Base-by-base conservation (phyloP, 2,329 filamentous ascomycete species). In the Colletotrichum sp. region DNA sequence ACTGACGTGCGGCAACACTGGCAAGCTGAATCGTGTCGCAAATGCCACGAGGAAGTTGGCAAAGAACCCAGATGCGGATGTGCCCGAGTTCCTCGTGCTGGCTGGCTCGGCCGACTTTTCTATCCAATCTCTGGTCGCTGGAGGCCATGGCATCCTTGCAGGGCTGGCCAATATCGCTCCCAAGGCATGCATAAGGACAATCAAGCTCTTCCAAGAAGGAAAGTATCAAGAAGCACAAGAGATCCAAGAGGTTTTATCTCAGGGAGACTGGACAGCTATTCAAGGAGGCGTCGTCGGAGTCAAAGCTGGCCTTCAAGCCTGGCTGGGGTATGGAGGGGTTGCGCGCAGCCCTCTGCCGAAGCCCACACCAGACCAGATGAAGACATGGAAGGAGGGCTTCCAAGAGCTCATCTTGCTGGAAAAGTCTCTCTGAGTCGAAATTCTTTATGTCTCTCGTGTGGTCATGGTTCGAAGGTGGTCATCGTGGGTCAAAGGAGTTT, bases 71-170 rank as follows among this genome's bases (percentile, higher is more conserved):
- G 78, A 84, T 71, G 79, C 84, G 2, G 74, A 79, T 39, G 79
- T 76, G 13, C 85, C 90, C 1, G 83, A 90, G 16, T 95, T 95
- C 84, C 86, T 95, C 81, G 93, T 93, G 78, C 90, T 95, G 80
- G 93, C 93, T 28, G 94, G 94, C 68, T 94, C 92, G 3, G 92
- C 93, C 65, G 94, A 95, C 84, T 95, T 95, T 83, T 90, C 92
- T 5, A 86, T 95, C 62, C 93, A 94, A 81, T 92, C 92, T 0
- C 83, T 95, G 52, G 88, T 93, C 39, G 93, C 89, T 9, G 94
- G 93, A 59, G 93, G 92, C 10, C 92, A 93, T 72, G 94, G 94
- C 70, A 91, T 95, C 80, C 92, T 96, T 72, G 93, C 92, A 30
- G 94, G 93, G 8, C 88, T 95, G 77, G 94, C 90, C 80, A 95